phyloP scores from a whole-genome alignment of 306 rosid species.

The Quercus dentata region DNA sequence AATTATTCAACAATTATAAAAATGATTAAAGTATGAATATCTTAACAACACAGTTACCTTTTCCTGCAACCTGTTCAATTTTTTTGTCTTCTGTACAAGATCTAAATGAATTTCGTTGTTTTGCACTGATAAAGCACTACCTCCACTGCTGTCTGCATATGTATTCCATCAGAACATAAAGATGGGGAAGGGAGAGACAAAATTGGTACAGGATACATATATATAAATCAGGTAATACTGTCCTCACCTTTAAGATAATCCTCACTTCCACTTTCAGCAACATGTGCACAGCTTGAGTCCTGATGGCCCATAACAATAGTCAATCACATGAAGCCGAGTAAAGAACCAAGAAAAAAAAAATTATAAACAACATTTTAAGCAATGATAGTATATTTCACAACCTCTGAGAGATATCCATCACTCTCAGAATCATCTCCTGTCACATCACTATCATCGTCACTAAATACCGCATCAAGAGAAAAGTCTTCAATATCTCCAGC shows the following conservation, averaged over 20 bases:
- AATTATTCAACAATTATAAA: conserved; percentile 10
- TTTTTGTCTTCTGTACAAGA: conserved; percentile 52
- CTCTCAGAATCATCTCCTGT: conserved; percentile 66
- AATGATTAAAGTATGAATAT: conserved; percentile 2
- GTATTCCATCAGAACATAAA: conserved; percentile 18
- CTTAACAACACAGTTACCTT: conserved; percentile 43
- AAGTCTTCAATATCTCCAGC: conserved; percentile 32
- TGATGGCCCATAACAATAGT: conserved; percentile 28
- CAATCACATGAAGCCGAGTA: conserved; percentile 14
- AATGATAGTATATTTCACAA: conserved; percentile 26
- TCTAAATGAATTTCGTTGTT: conserved; percentile 52
- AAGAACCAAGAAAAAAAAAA: neutral
- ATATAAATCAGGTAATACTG: conserved; percentile 9
- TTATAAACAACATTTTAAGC: neutral
- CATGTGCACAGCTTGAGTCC: conserved; percentile 42
- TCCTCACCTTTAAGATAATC: conserved; percentile 43
- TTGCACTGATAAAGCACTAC: conserved; percentile 41
- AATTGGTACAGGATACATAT: neutral
- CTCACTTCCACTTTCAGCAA: conserved; percentile 35
- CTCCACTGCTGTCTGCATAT: conserved; percentile 43
- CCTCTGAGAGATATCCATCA: conserved; percentile 92
- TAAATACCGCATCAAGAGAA: conserved; percentile 56
- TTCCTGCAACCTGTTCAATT: conserved; percentile 58
- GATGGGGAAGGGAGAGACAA: neutral
- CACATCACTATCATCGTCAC: conserved; percentile 54